Base-by-base conservation (phyloP, 345 rosid species). In the Eucalyptus rudis region DNA sequence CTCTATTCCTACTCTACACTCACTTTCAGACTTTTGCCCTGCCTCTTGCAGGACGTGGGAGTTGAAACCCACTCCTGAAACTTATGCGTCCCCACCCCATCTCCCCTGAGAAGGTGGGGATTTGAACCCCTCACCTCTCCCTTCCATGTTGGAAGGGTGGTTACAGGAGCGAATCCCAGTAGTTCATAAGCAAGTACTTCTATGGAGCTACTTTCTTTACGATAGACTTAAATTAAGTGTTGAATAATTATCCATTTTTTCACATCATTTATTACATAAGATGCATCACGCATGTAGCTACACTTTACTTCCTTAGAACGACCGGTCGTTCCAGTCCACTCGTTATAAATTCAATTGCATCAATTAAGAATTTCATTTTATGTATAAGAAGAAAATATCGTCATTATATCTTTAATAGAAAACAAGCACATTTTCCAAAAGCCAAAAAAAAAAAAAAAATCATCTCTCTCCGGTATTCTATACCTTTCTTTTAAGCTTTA, bases 281-380 rank as follows among this genome's bases (percentile, higher is more conserved):
- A 40, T 10, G 83, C 8, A 36, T 71, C 4, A 7, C 4, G 12
- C 15, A 71, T 71, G 19, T 76, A 10, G 15, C 5, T 36, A 36
- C 14, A 36, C 14, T 36, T 36, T 44, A 36, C 2, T 20, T 52
- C 25, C 2, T 36, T 19, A 19, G 15, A 20, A 36, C 2, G 27
- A 36, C 15, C 0, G 8, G 13, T 19, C 14, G 5, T 3, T 3
- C 3, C 0, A 2, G 2, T 11, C 14, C 27, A 76, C 14, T 5
- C 4, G 3, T 76, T 12, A 36, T 6, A 40, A 76, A 76, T 20
- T 76, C 5, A 8, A 20, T 13, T 1, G 27, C 47, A 3, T 36
- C 19, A 36, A 36, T 36, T 20, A 71, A 71, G 27, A 71, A 36
- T 71, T 40, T 36, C 45, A 40, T 19, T 71, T 71, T 10, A 20